Conservation (phyloP, 495 filamentous ascomycete genomes). For the Penicillium paradoxum region DNA sequence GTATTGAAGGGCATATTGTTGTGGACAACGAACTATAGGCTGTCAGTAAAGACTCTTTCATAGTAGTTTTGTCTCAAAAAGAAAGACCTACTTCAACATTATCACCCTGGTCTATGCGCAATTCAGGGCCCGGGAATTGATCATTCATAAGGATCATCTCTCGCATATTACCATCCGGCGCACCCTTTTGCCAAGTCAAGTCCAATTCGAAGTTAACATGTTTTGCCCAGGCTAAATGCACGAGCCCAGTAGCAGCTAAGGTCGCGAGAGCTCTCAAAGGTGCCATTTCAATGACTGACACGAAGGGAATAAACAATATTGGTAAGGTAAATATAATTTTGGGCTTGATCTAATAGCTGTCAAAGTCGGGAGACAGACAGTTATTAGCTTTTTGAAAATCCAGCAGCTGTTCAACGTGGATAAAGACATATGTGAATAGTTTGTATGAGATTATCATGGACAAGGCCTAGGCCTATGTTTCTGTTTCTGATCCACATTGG, state of each 20-base stretch:
- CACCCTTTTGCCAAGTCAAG: slow-evolving; percentile 37
- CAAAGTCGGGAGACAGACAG: no score
- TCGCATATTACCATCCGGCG: slow-evolving; percentile 36
- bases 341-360: no score
- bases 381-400: no score
- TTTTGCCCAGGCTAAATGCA: slow-evolving; percentile 15
- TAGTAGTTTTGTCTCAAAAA: neutral
- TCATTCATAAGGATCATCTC: slow-evolving; percentile 54
- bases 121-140: slow-evolving; percentile 50
- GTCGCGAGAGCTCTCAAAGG: slow-evolving; percentile 7
- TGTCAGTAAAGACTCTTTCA: neutral
- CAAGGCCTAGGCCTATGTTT: neutral
- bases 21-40: slow-evolving; percentile 32
- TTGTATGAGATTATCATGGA: neutral
- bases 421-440: neutral
- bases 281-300: slow-evolving; percentile 2
- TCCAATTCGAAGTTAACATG: slow-evolving; percentile 26
- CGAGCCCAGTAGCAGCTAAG: slow-evolving; percentile 6
- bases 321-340: no score
- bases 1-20: slow-evolving; percentile 49
- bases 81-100: slow-evolving; percentile 43
- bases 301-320: neutral
- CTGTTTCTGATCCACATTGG: neutral
- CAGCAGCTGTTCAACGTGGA: no score
- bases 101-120: slow-evolving; percentile 53